Conservation (phyloP, 192 early-diverging fungal genomes). For the Jimgerdemannia flammicorona region DNA sequence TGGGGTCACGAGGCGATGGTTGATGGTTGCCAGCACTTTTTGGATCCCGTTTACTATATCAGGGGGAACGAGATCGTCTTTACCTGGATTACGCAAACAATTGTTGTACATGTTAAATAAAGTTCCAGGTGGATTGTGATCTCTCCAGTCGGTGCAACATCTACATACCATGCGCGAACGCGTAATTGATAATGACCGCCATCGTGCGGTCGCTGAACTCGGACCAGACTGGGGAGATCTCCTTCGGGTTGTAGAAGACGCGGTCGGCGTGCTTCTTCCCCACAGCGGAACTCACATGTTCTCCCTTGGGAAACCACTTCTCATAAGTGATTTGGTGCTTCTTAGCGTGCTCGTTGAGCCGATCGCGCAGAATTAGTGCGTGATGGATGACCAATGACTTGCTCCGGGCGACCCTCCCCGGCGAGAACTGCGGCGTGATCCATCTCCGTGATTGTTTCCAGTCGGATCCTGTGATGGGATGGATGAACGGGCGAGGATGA, state of each 20-base stretch:
- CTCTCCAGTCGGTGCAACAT: not conserved
- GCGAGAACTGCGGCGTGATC: constrained; percentile 3
- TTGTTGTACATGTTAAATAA: not conserved
- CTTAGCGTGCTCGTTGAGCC: not conserved
- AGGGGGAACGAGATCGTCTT: constrained; percentile 4
- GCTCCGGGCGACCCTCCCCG: constrained; percentile 5
- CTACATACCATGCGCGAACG: constrained; percentile 12
- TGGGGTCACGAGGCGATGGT: not conserved
- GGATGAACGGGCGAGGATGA: not conserved
- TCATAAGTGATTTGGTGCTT: not conserved
- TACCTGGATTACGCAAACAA: not conserved
- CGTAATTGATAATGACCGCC: constrained; percentile 1
- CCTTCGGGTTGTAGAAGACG: constrained; percentile 5
- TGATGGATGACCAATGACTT: constrained; percentile 8
- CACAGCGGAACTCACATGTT: too few relatives aligned
- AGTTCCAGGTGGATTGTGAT: not conserved
- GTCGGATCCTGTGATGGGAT: not conserved
- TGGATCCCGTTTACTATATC: constrained; percentile 1
- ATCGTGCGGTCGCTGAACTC: not conserved
- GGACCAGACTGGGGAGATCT: not conserved
- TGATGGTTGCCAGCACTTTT: not conserved
- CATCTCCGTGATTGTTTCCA: constrained; percentile 8
- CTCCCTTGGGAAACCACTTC: constrained; percentile 6
- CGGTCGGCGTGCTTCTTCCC: too few relatives aligned
- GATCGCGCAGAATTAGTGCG: not conserved